A percentile compares a stretch with the other conserved stretches of the same genome.
phyloP scores from a whole-genome alignment of 495 filamentous ascomycete genomes.

The Penicillium samsonianum region DNA sequence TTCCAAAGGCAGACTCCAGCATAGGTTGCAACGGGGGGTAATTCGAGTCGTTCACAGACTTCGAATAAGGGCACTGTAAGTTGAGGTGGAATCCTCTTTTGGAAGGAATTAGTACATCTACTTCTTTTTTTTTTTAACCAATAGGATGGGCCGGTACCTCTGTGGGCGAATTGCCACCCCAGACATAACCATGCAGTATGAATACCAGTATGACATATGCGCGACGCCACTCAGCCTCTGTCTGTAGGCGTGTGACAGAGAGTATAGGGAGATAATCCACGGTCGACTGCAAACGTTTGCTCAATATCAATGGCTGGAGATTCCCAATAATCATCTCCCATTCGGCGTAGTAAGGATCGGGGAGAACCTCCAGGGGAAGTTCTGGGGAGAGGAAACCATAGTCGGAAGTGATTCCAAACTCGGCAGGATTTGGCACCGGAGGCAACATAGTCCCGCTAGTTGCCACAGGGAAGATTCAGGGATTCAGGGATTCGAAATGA shows the following conservation, averaged over 20 bases:
- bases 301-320: constrained; percentile 83
- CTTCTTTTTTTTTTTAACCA: background rate
- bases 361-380: constrained; percentile 74
- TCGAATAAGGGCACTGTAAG: constrained; percentile 80
- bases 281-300: constrained; percentile 72
- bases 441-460: constrained; percentile 65
- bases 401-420: constrained; percentile 85
- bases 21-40: constrained; percentile 94
- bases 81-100: constrained; percentile 76
- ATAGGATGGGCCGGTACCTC: constrained; percentile 53
- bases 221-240: constrained; percentile 86
- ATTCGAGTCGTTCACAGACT: constrained; percentile 76
- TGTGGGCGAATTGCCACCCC: constrained; percentile 82
- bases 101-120: constrained; percentile 17
- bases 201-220: constrained; percentile 87
- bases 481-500: constrained; percentile 7
- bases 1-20: constrained; percentile 94
- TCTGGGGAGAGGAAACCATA: constrained; percentile 87
- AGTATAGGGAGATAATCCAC: constrained; percentile 80
- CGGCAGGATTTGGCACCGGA: constrained; percentile 71
- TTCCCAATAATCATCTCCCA: constrained; percentile 87
- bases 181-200: constrained; percentile 91
- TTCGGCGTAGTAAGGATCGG: constrained; percentile 85
- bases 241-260: constrained; percentile 73
- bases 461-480: background rate